These are phyloP conservation scores for Arthrobotrys megalospora DNA, from an alignment of 2,329 filamentous ascomycete species.

Conservation along the genomic window DNA sequence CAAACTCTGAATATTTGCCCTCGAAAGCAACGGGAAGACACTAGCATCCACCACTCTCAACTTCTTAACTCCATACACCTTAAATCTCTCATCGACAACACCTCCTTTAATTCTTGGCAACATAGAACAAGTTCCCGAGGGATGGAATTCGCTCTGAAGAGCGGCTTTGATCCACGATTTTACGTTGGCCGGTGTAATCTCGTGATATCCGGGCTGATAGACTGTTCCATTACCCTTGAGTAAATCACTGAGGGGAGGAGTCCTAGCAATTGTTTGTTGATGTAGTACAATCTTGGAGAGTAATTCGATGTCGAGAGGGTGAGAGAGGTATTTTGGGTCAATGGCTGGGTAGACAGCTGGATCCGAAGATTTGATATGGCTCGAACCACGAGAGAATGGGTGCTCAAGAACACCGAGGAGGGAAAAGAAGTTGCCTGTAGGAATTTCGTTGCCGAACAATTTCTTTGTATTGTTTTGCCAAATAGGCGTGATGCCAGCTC, in stretches of 20 bases:
- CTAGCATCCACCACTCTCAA: conserved; percentile 68
- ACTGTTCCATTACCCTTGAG: conserved; percentile 51
- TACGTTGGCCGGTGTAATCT: conserved; percentile 63
- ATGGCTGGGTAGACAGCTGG: conserved; percentile 72
- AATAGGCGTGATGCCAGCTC: conserved; percentile 45
- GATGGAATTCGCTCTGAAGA: conserved; percentile 65
- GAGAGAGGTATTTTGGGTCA: conserved; percentile 73
- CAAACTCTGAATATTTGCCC: conserved; percentile 66
- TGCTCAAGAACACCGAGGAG: conserved; percentile 68
- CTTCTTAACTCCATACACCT: conserved; percentile 67
- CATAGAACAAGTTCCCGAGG: conserved; percentile 65
- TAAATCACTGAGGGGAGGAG: conserved; percentile 39
- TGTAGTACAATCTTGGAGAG: conserved; percentile 53
- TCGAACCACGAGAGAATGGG: conserved; percentile 75
- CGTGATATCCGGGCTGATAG: conserved; percentile 48
- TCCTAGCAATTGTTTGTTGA: conserved; percentile 42
- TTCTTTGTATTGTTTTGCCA: conserved; percentile 53
- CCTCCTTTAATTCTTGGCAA: conserved; percentile 65
- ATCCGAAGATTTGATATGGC: conserved; percentile 73
- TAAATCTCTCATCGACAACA: conserved; percentile 67
- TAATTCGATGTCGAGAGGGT: conserved; percentile 72
- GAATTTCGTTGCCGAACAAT: conserved; percentile 45
- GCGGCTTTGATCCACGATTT: conserved; percentile 67
- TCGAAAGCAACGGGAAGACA: conserved; percentile 66
- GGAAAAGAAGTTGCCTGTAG: conserved; percentile 44